These are phyloP conservation scores for Diddensiella caesifluorescens DNA, from an alignment of 805 yeast genomes.

Conservation along the genomic window DNA sequence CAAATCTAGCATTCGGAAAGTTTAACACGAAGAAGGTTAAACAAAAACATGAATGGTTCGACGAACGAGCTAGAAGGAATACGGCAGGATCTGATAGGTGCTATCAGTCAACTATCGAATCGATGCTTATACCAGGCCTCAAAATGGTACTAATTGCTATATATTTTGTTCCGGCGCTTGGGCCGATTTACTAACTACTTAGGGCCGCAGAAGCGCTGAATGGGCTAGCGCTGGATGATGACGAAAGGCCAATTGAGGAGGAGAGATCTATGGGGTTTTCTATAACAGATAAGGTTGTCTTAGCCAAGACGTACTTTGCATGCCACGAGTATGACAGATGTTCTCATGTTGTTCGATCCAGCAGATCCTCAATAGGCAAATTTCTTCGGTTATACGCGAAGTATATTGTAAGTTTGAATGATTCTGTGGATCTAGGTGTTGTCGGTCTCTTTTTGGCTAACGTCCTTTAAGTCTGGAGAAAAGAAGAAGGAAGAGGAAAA, in stretches of 20 bases:
- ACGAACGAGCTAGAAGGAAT: background rate
- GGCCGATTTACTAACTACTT: background rate
- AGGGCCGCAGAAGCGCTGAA: slow-evolving; percentile 66
- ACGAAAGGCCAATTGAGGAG: slow-evolving; percentile 15
- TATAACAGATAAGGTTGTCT: slow-evolving; percentile 42
- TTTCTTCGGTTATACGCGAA: slow-evolving; percentile 67
- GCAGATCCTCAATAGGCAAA: slow-evolving; percentile 34
- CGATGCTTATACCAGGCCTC: slow-evolving; percentile 64
- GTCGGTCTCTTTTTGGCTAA: slow-evolving; percentile 1
- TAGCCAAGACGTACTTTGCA: slow-evolving; percentile 72
- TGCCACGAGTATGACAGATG: slow-evolving; percentile 83
- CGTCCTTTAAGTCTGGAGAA: slow-evolving; percentile 51
- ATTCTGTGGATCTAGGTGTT: background rate
- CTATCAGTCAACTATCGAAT: slow-evolving; percentile 44
- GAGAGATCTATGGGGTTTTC: no score
- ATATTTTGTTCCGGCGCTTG: background rate
- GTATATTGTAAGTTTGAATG: slow-evolving; percentile 37
- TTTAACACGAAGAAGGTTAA: no score
- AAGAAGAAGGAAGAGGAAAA: slow-evolving; percentile 63
- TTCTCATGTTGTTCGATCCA: slow-evolving; percentile 47
- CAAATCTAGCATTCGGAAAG: no score
- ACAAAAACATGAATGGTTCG: no score
- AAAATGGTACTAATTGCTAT: slow-evolving; percentile 40
- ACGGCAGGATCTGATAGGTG: slow-evolving; percentile 20
- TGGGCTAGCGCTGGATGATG: slow-evolving; percentile 41